Percentiles rank a stretch among this genome's conserved stretches.
Evolutionary conservation across 2,329 filamentous ascomycete genomes (phyloP).

Genomic region (Diatrype stigma): DNA sequence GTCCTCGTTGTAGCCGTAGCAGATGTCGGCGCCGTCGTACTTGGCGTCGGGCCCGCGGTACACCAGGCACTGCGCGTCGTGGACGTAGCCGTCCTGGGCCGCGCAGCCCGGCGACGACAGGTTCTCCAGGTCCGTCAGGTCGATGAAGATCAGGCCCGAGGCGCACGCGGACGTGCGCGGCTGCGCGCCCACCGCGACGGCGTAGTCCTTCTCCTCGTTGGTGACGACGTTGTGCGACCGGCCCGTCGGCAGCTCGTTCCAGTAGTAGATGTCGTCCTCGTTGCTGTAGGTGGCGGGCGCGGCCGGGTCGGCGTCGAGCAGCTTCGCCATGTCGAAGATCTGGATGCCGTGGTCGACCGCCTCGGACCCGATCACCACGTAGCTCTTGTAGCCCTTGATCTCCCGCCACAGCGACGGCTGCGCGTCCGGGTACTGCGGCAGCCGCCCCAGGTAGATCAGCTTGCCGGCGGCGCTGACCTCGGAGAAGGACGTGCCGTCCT

Average conservation of each 20-base stretch:
- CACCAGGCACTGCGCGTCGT: slow-evolving; percentile 57
- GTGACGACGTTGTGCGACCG: slow-evolving; percentile 44
- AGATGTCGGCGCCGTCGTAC: slow-evolving; percentile 46
- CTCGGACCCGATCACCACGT: slow-evolving; percentile 36
- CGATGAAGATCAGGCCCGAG: slow-evolving; percentile 55
- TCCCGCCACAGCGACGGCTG: slow-evolving; percentile 48
- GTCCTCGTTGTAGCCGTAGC: slow-evolving; percentile 53
- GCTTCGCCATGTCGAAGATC: slow-evolving; percentile 59
- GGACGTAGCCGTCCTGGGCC: slow-evolving; percentile 53
- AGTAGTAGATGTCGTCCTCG: slow-evolving; percentile 38
- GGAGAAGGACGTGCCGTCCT: slow-evolving; percentile 50
- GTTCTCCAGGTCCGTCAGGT: slow-evolving; percentile 49
- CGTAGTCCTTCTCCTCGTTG: slow-evolving; percentile 42
- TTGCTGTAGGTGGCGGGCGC: slow-evolving; percentile 39
- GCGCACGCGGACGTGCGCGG: slow-evolving; percentile 41
- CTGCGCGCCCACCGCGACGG: slow-evolving; percentile 38
- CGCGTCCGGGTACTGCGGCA: slow-evolving; percentile 42
- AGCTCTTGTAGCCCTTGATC: slow-evolving; percentile 39
- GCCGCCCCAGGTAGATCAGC: slow-evolving; percentile 48
- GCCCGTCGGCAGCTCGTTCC: slow-evolving; percentile 37
- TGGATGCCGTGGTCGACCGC: slow-evolving; percentile 52
- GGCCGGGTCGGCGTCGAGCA: slow-evolving; percentile 42
- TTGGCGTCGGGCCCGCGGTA: slow-evolving; percentile 46
- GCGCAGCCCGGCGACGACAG: slow-evolving; percentile 51
- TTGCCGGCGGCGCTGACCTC: slow-evolving; percentile 48